A percentile compares a stretch with the other conserved stretches of the same genome.
Evolutionary conservation across 345 rosid species (phyloP).

Genomic region (Barbarea vulgaris): DNA sequence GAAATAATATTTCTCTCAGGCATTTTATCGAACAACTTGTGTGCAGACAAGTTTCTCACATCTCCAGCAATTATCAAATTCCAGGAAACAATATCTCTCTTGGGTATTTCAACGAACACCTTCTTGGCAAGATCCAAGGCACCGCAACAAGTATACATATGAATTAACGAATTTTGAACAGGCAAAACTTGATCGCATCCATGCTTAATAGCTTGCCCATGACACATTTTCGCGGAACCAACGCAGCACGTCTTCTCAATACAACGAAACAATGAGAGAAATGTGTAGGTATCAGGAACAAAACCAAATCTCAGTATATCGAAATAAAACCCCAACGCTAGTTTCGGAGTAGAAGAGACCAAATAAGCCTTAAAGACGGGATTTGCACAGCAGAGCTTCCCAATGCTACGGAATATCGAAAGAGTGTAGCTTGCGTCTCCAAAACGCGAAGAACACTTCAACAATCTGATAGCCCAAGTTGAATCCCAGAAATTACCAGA

Average conservation of each 20-base stretch:
- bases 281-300: conserved; percentile 62
- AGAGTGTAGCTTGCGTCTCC: conserved; percentile 49
- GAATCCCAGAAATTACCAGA: conserved; percentile 53
- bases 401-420: conserved; percentile 48
- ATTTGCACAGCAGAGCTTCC: conserved; percentile 51
- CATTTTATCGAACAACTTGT: conserved; percentile 54
- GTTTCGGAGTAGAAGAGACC: conserved; percentile 44
- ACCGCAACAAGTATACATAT: conserved; percentile 51
- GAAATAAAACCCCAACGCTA: conserved; percentile 54
- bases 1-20: conserved; percentile 50
- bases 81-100: conserved; percentile 60
- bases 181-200: conserved; percentile 54
- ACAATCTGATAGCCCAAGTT: conserved; percentile 53
- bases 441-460: conserved; percentile 50
- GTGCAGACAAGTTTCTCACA: conserved; percentile 37
- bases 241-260: conserved; percentile 48
- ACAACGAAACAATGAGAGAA: conserved; percentile 54
- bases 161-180: conserved; percentile 60
- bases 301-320: conserved; percentile 51
- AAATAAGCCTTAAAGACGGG: conserved; percentile 52
- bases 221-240: conserved; percentile 54
- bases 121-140: conserved; percentile 44
- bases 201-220: conserved; percentile 58
- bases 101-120: conserved; percentile 56
- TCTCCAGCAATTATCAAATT: conserved; percentile 44